Conservation (phyloP, 23 red algal species). For the Gracilaria caudata region DNA sequence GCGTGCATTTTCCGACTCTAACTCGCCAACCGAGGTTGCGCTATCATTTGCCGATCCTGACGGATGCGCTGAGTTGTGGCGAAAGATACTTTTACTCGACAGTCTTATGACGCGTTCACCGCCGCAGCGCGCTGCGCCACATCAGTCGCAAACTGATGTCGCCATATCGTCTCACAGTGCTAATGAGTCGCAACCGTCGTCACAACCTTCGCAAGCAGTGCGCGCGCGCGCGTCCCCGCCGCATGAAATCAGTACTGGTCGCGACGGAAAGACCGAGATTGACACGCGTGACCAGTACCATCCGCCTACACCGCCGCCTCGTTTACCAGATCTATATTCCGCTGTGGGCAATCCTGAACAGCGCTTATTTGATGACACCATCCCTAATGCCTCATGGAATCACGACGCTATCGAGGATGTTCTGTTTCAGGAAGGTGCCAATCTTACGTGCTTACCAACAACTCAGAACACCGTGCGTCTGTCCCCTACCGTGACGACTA, state of each 20-base stretch:
- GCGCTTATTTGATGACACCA: constrained; percentile 7
- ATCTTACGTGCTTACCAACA: background rate
- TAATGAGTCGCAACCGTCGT: background rate
- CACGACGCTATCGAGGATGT: constrained; percentile 27
- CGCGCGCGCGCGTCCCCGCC: background rate
- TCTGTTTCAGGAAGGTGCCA: constrained; percentile 21
- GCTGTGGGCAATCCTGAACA: background rate
- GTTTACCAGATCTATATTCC: background rate
- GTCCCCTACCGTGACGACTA: background rate
- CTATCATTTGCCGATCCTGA: constrained; percentile 42
- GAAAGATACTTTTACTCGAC: constrained; percentile 31
- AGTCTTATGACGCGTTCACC: background rate
- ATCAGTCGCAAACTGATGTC: background rate
- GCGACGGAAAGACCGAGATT: background rate
- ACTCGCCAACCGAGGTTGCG: constrained; percentile 31
- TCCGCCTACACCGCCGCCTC: background rate
- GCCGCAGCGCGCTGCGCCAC: background rate
- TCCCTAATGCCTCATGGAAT: constrained; percentile 11
- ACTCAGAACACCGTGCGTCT: background rate
- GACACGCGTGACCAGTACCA: background rate
- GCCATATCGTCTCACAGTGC: background rate
- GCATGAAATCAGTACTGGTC: background rate
- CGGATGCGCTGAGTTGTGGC: constrained; percentile 28
- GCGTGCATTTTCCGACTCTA: constrained; percentile 5
- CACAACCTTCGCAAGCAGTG: background rate